Conservation (phyloP, 2,329 filamentous ascomycete genomes). For the Spiromastix sp. region DNA sequence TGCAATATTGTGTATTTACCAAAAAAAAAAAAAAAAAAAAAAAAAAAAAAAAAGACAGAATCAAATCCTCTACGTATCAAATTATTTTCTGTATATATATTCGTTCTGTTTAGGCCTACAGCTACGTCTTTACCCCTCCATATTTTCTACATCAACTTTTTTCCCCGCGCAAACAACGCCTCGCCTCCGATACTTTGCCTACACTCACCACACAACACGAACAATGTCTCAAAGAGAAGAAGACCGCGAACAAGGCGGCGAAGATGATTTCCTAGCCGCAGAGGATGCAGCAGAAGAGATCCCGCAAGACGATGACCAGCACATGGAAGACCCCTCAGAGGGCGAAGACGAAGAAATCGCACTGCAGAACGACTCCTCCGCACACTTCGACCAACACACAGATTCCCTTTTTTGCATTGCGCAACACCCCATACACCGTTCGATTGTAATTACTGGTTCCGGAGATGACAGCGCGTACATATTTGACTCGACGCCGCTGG, state of each 20-base stretch:
- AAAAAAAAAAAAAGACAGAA: no score
- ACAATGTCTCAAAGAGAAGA: neutral
- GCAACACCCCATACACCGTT: constrained; percentile 70
- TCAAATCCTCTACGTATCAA: no score
- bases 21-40: no score
- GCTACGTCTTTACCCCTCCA: neutral
- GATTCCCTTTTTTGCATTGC: constrained; percentile 94
- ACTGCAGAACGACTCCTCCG: constrained; percentile 83
- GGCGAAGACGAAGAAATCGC: constrained; percentile 60
- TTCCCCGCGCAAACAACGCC: neutral
- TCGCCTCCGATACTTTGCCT: neutral
- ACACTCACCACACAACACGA: neutral
- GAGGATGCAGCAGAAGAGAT: constrained; percentile 74
- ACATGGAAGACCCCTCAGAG: constrained; percentile 69
- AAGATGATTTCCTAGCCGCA: constrained; percentile 62
- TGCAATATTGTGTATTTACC: no score
- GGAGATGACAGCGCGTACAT: constrained; percentile 80
- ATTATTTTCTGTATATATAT: no score
- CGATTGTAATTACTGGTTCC: constrained; percentile 79
- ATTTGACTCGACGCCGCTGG: constrained; percentile 60
- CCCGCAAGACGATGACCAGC: constrained; percentile 57
- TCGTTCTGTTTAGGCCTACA: no score
- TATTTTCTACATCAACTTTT: neutral
- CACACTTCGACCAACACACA: constrained; percentile 82
- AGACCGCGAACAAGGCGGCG: constrained; percentile 43